Percentiles rank a stretch among this genome's conserved stretches.
Evolutionary conservation across 1,139 yeast genomes (phyloP).

Genomic region (Hyphopichia pseudoburtonii): DNA sequence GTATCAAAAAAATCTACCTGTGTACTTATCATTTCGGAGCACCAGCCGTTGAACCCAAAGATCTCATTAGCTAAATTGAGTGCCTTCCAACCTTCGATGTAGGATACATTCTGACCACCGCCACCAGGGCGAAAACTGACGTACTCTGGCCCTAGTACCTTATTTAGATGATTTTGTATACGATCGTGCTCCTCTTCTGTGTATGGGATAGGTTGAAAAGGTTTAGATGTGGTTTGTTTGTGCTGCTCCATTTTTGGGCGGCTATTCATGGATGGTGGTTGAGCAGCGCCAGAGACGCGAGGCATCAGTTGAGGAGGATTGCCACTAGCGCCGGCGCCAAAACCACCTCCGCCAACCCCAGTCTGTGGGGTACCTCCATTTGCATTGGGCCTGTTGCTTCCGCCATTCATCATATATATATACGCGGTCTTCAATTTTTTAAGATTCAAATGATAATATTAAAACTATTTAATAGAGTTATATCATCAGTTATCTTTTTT

Average conservation of each 20-base stretch:
- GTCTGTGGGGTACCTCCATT: too few relatives aligned
- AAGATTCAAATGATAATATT: too few relatives aligned
- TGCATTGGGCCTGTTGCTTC: not conserved
- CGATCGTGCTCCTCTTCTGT: conserved; percentile 37
- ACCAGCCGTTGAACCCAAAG: conserved; percentile 84
- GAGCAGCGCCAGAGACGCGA: not conserved
- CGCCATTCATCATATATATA: not conserved
- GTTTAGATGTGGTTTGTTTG: conserved; percentile 10
- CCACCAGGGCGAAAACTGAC: conserved; percentile 81
- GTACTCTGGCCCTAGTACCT: conserved; percentile 85
- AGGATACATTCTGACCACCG: conserved; percentile 66
- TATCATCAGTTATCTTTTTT: not conserved
- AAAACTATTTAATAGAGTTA: too few relatives aligned
- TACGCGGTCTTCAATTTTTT: too few relatives aligned
- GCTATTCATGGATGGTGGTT: not conserved
- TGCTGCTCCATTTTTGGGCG: not conserved
- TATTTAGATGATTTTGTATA: conserved; percentile 49
- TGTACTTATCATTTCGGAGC: conserved; percentile 62
- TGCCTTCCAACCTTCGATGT: conserved; percentile 81
- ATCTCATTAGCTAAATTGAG: conserved; percentile 75
- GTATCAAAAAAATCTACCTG: conserved; percentile 75
- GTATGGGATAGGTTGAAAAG: conserved; percentile 32
- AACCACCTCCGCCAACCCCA: too few relatives aligned
- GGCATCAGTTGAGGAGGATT: not conserved
- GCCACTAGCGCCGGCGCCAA: not conserved